A percentile compares a stretch with the other conserved stretches of the same genome.
Evolutionary conservation across 371 early-diverging fungal species (phyloP).

Genomic region (Nematocida ausubeli): DNA sequence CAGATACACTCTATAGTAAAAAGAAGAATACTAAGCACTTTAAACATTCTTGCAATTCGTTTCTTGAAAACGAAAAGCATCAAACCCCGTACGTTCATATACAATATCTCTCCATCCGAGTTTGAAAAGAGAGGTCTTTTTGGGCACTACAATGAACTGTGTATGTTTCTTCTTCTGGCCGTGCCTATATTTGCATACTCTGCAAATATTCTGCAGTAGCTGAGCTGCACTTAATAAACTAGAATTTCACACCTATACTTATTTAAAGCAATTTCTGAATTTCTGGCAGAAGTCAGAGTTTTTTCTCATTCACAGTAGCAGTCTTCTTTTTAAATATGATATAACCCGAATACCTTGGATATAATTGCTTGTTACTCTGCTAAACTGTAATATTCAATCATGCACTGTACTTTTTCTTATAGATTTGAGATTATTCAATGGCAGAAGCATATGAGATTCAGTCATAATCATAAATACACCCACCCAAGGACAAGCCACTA

Average conservation of each 20-base stretch:
- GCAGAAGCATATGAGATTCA: too few relatives aligned
- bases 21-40: slow-evolving; percentile 3
- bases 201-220: not conserved
- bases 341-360: too few relatives aligned
- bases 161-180: slow-evolving; percentile 3
- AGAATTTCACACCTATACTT: not conserved
- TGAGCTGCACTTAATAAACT: not conserved
- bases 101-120: not conserved
- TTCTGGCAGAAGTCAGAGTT: too few relatives aligned
- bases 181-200: slow-evolving; percentile 33
- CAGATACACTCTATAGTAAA: not conserved
- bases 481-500: too few relatives aligned
- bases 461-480: too few relatives aligned
- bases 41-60: not conserved
- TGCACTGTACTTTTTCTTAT: too few relatives aligned
- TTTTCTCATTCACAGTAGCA: too few relatives aligned
- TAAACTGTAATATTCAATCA: too few relatives aligned
- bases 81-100: not conserved
- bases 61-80: slow-evolving; percentile 14
- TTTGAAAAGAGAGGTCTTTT: slow-evolving; percentile 19
- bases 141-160: slow-evolving; percentile 6
- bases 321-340: too few relatives aligned
- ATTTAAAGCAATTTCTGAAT: too few relatives aligned
- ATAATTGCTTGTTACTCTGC: too few relatives aligned
- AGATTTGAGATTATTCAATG: too few relatives aligned